phyloP scores from a whole-genome alignment of 2,329 filamentous ascomycete genomes.

The Arachnomyces sp. region DNA sequence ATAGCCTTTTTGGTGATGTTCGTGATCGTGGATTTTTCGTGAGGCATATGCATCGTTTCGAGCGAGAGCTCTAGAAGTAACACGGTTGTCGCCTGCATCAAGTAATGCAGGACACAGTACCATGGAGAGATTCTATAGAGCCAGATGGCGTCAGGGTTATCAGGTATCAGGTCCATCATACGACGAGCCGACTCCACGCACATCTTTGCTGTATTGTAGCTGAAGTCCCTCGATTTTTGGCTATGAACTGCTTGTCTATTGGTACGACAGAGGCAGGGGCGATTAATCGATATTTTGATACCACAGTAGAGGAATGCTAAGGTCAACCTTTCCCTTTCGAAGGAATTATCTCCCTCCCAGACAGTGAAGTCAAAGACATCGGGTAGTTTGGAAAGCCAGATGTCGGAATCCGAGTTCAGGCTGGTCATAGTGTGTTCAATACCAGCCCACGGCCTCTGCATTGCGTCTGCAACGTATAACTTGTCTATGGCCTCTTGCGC shows the following conservation, averaged over 20 bases:
- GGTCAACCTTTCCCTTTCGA: conserved; percentile 26
- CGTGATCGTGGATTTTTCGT: conserved; percentile 17
- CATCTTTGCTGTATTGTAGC: conserved; percentile 21
- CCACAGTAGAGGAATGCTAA: too few species aligned
- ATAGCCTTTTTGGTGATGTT: too few species aligned
- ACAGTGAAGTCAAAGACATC: conserved; percentile 28
- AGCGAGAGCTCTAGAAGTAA: conserved; percentile 31
- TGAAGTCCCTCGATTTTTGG: too few species aligned
- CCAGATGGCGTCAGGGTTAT: conserved; percentile 16
- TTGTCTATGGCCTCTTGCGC: conserved; percentile 29
- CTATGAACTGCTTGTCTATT: conserved; percentile 23
- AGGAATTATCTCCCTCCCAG: conserved; percentile 19
- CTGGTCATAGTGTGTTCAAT: conserved; percentile 28
- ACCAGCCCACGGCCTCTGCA: conserved; percentile 28
- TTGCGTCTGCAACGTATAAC: conserved; percentile 31
- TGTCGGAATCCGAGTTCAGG: conserved; percentile 28
- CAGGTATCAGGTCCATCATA: conserved; percentile 27
- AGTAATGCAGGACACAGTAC: conserved; percentile 33
- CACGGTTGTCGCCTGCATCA: conserved; percentile 32
- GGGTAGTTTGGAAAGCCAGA: conserved; percentile 33
- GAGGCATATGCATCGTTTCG: conserved; percentile 17
- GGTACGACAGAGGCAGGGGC: conserved; percentile 31
- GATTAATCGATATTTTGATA: conserved; percentile 28
- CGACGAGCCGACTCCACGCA: conserved; percentile 29
- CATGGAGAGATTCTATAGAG: conserved; percentile 30